A percentile compares a stretch with the other conserved stretches of the same genome.
phyloP scores from a whole-genome alignment of 768 basidiomycete species.

The Boletus rufocinnamomeus region DNA sequence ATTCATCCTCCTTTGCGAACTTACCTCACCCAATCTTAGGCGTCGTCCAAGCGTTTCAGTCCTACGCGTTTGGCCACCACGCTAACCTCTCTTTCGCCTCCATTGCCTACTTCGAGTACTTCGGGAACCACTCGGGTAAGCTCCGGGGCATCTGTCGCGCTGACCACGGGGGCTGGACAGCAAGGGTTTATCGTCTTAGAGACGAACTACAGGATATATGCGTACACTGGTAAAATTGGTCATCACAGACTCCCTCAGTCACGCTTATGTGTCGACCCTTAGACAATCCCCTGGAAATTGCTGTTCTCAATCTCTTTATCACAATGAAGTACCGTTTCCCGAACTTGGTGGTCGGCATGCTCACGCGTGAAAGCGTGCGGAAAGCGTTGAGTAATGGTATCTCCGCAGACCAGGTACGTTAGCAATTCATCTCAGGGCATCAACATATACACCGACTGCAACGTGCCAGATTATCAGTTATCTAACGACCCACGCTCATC shows the following conservation, averaged over 20 bases:
- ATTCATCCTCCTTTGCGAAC: conserved; percentile 17
- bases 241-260: conserved; percentile 8
- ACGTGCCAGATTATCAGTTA: conserved; percentile 86
- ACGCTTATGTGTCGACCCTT: conserved; percentile 23
- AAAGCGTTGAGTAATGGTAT: conserved; percentile 94
- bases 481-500: conserved; percentile 91
- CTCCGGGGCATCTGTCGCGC: conserved; percentile 26
- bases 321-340: conserved; percentile 93
- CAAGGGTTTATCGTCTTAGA: conserved; percentile 96
- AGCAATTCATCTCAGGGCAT: conserved; percentile 19
- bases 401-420: conserved; percentile 86
- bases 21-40: conserved; percentile 40
- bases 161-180: conserved; percentile 55
- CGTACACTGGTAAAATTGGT: conserved; percentile 78
- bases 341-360: conserved; percentile 93
- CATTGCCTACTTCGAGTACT: conserved; percentile 58
- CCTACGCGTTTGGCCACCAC: conserved; percentile 96
- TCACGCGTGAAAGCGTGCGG: conserved; percentile 95
- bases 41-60: conserved; percentile 78
- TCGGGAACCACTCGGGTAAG: conserved; percentile 20
- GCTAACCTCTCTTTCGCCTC: conserved; percentile 86
- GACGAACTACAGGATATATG: conserved; percentile 97
- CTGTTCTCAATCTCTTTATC: conserved; percentile 92
- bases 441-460: conserved; percentile 18
- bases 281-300: conserved; percentile 97